Evolutionary conservation across 1,284 basidiomycete species (phyloP), one percentile per base, ranked within the genome.

Genomic region (Earliella scabrosa): DNA sequence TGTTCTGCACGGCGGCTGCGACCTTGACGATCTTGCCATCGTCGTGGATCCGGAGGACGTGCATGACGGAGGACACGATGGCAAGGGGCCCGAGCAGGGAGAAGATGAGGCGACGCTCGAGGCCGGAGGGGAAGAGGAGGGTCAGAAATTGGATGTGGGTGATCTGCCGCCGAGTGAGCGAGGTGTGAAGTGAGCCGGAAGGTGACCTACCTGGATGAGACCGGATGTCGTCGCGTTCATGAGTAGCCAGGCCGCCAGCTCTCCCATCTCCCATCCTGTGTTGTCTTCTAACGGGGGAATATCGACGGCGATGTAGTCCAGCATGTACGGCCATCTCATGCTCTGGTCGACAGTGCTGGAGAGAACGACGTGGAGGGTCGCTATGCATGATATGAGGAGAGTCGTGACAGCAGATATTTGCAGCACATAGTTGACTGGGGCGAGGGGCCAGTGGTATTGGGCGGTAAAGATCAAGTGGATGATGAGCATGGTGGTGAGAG

Each of bases 61-160:
- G 90, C 81, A 98, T 92, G 29, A 87, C 80, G 0, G 94, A 90
- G 1, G 95, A 88, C 3, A 91, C 81, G 58, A 98, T 75, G 1
- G 95, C 95, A 11, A 99, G 80, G 0, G 97, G 97, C 81, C 92
- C 93, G 11, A 98, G 85, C 34, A 97, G 81, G 61, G 86, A 79
- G 66, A 95, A 89, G 56, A 99, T 97, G 46, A 99, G 84, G 21
- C 90, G 81, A 4, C 86, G 88, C 75, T 99, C 97, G 34, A 97
- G 83, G n/a, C 83, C 78, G 4, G 97, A 98, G 1, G 97, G 97
- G 70, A 94, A 99, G 18, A 99, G 82, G 5, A 99, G 83, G 2
- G 97, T 97, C 53, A 99, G 80, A 74, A 98, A 98, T 72, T 99
- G 97, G 52, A 99, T 98, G 74, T 99, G 96, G 0, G 97, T 97